A percentile compares a stretch with the other conserved stretches of the same genome.
These are phyloP conservation scores for slime mould (Dictyostelium discoideum) DNA, from an alignment of 78 protist species.

Conservation along the genomic window dicty_2.7 NC_007089.4:2581501-2582000, in stretches of 20 bases:
- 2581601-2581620: constrained; percentile 62
- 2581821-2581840: background rate
- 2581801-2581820: constrained; percentile 60
- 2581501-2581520: constrained; percentile 81
- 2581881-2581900: background rate
- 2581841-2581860: background rate
- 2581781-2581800: constrained; percentile 17
- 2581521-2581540: constrained; percentile 85
- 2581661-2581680: constrained; percentile 90
- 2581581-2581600: constrained; percentile 49
- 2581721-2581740: constrained; percentile 93
- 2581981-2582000: no score
- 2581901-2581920: background rate
- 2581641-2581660: constrained; percentile 91
- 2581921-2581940: background rate
- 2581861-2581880: constrained; percentile 6
- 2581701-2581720: constrained; percentile 93
- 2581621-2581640: constrained; percentile 88
- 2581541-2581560: constrained; percentile 85
- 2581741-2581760: constrained; percentile 81
- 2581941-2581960: background rate
- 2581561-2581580: constrained; percentile 49
- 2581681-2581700: constrained; percentile 71
- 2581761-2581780: constrained; percentile 48
- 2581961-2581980: no score